Conservation (phyloP, 768 basidiomycete genomes). For the Lepiota venenata region DNA sequence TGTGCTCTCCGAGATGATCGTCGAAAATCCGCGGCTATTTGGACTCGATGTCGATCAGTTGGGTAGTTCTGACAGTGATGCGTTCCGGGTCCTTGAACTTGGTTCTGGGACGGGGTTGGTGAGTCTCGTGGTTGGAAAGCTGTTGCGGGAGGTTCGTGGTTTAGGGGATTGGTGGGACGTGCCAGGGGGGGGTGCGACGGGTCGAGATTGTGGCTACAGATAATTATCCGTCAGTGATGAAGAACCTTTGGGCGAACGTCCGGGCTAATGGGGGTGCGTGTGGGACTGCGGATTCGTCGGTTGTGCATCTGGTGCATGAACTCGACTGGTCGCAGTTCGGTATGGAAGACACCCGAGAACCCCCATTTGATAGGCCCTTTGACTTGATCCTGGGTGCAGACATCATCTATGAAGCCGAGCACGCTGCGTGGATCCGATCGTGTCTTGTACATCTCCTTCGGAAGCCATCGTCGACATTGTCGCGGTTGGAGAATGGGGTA, state of each 20-base stretch:
- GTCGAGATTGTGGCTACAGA: conserved; percentile 64
- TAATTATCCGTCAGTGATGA: conserved; percentile 70
- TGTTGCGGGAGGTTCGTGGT: not conserved
- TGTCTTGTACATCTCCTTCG: conserved; percentile 53
- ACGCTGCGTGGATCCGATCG: conserved; percentile 66
- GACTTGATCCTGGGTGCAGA: conserved; percentile 81
- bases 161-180: not conserved
- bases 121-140: conserved; percentile 46
- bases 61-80: not conserved
- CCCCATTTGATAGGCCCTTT: conserved; percentile 42
- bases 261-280: conserved; percentile 44
- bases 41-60: conserved; percentile 19
- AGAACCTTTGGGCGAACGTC: conserved; percentile 66
- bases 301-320: conserved; percentile 18
- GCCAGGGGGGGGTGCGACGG: not conserved
- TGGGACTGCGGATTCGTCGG: not conserved
- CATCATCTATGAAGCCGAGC: conserved; percentile 71
- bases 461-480: conserved; percentile 16
- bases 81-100: conserved; percentile 63
- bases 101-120: conserved; percentile 86
- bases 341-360: not conserved
- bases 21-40: conserved; percentile 51
- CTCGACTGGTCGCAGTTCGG: conserved; percentile 64
- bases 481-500: not conserved
- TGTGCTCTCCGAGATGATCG: conserved; percentile 73